These are phyloP conservation scores for Metschnikowia henanensis DNA, from an alignment of 805 yeast genomes.

Conservation along the genomic window DNA sequence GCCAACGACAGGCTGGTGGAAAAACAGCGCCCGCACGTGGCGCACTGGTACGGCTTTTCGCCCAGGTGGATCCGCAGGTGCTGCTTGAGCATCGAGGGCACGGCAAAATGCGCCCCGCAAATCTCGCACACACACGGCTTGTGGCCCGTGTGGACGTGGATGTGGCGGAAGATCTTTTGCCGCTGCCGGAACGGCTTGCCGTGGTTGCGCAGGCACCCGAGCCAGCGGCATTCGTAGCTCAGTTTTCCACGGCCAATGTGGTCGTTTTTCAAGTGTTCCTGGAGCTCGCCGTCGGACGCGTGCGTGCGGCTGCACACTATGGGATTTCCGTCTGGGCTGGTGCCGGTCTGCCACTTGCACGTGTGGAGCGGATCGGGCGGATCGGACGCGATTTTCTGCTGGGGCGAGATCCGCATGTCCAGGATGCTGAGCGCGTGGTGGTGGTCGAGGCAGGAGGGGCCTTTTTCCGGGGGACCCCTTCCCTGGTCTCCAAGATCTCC, in stretches of 20 bases:
- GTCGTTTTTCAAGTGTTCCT: slow-evolving; percentile 61
- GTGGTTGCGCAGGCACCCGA: slow-evolving; percentile 63
- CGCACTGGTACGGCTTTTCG: slow-evolving; percentile 81
- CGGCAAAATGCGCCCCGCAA: slow-evolving; percentile 75
- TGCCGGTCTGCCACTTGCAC: slow-evolving; percentile 46
- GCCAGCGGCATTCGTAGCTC: slow-evolving; percentile 74
- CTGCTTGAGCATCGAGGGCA: slow-evolving; percentile 73
- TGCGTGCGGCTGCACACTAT: slow-evolving; percentile 53
- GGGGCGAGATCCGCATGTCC: slow-evolving; percentile 33
- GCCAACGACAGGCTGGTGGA: slow-evolving; percentile 82
- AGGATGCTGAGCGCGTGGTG: slow-evolving; percentile 27
- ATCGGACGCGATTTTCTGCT: slow-evolving; percentile 7
- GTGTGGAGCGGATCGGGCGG: slow-evolving; percentile 33
- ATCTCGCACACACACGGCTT: slow-evolving; percentile 72
- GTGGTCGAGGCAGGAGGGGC: too few relatives aligned
- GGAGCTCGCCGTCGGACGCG: slow-evolving; percentile 56
- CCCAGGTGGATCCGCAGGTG: slow-evolving; percentile 87
- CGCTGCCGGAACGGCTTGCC: slow-evolving; percentile 71
- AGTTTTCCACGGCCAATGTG: slow-evolving; percentile 80
- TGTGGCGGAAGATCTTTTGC: slow-evolving; percentile 82
- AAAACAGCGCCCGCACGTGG: slow-evolving; percentile 71
- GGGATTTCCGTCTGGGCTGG: slow-evolving; percentile 25
- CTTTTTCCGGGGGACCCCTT: too few relatives aligned
- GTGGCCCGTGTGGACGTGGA: slow-evolving; percentile 84
- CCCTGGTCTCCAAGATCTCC: too few relatives aligned